Base-by-base conservation (phyloP, 495 filamentous ascomycete genomes). In the Aspergillus conjunctus region DNA sequence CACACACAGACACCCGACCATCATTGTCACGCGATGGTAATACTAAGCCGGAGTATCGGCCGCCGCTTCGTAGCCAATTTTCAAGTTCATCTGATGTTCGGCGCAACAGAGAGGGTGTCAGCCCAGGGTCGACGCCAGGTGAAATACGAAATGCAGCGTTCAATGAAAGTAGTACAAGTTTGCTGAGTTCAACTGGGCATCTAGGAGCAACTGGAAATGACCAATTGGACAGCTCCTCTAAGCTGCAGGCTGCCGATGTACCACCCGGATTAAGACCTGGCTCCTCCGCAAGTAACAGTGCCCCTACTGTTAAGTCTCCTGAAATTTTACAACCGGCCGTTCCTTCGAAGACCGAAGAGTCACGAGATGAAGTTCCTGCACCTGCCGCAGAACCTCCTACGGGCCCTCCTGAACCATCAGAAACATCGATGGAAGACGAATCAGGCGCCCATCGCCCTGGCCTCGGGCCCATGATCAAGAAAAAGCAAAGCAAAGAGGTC, bases 391-490 rank as follows among this genome's bases (percentile, higher is more conserved):
- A 54, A 0, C 56, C 61, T 49, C 60, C 68, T 8, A 18, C 22
- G 15, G 65, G 58, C 32, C 51, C 66, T 14, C 58, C 68, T 15
- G 67, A 69, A 20, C 46, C 46, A 7, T 61, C 72, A 9, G 39
- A 48, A 11, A 45, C 70, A 44, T 54, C 76, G 5, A 74, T 75
- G 26, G 77, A 75, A 26, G 86, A 88, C 26, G 81, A 73, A 14
- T 11, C 37, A 7, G 82, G 82, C 44, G 71, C 68, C 26, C 80
- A 85, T 64, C 84, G 90, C 18, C 92, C 92, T 31, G 92, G 92
- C 1, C 83, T 96, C 20, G 91, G 91, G 0, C 91, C 92, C 39
- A 96, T 96, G 92, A 87, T 96, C 57, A 94, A 93, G 73, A 88
- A 92, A 58, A 85, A 84, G 64, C 87, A 86, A 0, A 81, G 73